Base-by-base conservation (phyloP, 805 yeast genomes). In the Kodamaea kakaduensis region DNA sequence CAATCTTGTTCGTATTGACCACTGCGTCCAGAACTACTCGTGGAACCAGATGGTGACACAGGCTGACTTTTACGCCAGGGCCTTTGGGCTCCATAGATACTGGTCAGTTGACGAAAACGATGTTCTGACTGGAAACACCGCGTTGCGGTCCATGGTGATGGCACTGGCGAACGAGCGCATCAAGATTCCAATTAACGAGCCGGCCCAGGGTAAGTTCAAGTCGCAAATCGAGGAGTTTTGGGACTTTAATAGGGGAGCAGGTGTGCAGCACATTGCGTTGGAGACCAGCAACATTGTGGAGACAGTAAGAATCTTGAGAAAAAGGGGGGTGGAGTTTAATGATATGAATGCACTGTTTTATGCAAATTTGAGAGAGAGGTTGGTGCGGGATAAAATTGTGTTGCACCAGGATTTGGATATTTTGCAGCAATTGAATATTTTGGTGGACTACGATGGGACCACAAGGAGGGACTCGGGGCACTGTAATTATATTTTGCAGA, bases 31-130 rank as follows among this genome's bases (percentile, higher is more conserved):
- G 45, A 85, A 84, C 57, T 79, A 78, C 45, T 75, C 71, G 26
- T 83, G 89, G 89, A 59, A 78, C 48, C 63, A 73, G 46, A 75
- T 84, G 82, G 69, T 66, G 19, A 46, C 46, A 4, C 74, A 77
- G 0, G 82, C 88, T 46, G 59, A 61, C 12, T 71, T 73, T 38
- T 85, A 87, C 56, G 73, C 77, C 18, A 56, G 59, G 17, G 72
- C 75, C 2, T 75, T 85, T 46, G 88, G 88, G 1, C 83, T 86
- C 58, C 87, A 80, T 46, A 67, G 77, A 50, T 85, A 76, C 53
- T 84, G 94, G 93, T 81, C 90, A 1, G 94, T 83, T 9, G 95
- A 84, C 54, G 95, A 86, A 43, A 67, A 65, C 31, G 84, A 80
- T 44, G 74, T 86, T n/a, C 68, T 71, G 33, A 84, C 95, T 0